Percentiles rank a stretch among this genome's conserved stretches.
Evolutionary conservation across 2,329 filamentous ascomycete genomes (phyloP).

Genomic region (Cladorrhinum sp.): DNA sequence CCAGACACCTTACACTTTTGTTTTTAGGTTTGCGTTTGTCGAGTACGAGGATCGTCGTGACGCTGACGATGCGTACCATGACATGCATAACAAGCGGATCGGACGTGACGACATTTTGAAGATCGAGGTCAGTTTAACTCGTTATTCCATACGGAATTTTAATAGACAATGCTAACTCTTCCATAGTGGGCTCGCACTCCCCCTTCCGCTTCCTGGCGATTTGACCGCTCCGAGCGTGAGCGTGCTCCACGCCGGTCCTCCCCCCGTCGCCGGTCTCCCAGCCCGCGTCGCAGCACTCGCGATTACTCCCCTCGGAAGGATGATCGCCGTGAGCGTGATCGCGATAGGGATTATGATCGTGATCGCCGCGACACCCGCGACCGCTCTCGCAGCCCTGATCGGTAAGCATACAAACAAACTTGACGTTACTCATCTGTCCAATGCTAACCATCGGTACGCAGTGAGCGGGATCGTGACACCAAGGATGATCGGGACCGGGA

Average conservation of each 20-base stretch:
- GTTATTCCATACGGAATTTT: background rate
- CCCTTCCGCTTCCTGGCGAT: slow-evolving; percentile 96
- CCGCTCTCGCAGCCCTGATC: slow-evolving; percentile 69
- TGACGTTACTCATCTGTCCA: background rate
- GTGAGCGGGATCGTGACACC: slow-evolving; percentile 41
- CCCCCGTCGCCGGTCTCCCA: slow-evolving; percentile 67
- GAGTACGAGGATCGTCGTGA: slow-evolving; percentile 98
- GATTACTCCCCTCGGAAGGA: slow-evolving; percentile 89
- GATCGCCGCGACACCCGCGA: slow-evolving; percentile 72
- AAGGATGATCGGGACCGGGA: slow-evolving; percentile 63
- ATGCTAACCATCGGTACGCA: slow-evolving; percentile 19
- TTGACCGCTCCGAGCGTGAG: slow-evolving; percentile 59
- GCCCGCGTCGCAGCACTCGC: slow-evolving; percentile 71
- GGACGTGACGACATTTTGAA: slow-evolving; percentile 93
- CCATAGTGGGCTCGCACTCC: slow-evolving; percentile 95
- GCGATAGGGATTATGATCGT: slow-evolving; percentile 71
- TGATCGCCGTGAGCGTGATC: slow-evolving; percentile 76
- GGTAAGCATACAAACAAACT: slow-evolving; percentile 38
- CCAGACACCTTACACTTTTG: slow-evolving; percentile 7
- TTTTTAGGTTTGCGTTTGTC: slow-evolving; percentile 83
- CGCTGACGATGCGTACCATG: slow-evolving; percentile 97
- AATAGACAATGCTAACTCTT: slow-evolving; percentile 8
- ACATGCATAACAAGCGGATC: slow-evolving; percentile 99
- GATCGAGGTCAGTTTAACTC: slow-evolving; percentile 73
- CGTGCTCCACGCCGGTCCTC: slow-evolving; percentile 51